Evolutionary conservation across 2,329 filamentous ascomycete genomes (phyloP).

Genomic region (Emergomyces africanus): DNA sequence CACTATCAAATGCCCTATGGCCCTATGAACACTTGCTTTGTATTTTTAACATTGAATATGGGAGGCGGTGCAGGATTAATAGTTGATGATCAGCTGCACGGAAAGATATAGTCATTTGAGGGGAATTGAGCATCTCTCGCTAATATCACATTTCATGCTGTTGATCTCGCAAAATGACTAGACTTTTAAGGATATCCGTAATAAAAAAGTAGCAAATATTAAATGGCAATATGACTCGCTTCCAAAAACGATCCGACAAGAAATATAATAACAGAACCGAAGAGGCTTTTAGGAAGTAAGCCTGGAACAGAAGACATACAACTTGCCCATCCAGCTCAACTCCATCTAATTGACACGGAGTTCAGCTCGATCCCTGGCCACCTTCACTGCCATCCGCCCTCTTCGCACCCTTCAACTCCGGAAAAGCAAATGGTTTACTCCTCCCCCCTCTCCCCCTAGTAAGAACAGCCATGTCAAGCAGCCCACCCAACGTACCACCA

Average conservation of each 20-base stretch:
- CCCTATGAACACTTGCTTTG: background rate
- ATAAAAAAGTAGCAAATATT: background rate
- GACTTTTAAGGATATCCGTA: background rate
- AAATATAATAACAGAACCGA: background rate
- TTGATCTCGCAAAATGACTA: background rate
- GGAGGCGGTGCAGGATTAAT: background rate
- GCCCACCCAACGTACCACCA: conserved; percentile 4
- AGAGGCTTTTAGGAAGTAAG: background rate
- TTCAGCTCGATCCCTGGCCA: background rate
- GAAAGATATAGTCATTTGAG: background rate
- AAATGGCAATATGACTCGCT: background rate
- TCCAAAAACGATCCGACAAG: background rate
- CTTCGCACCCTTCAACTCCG: conserved; percentile 38
- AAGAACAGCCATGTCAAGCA: conserved; percentile 35
- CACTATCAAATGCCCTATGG: background rate
- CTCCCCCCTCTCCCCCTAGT: conserved; percentile 38
- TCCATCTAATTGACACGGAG: background rate
- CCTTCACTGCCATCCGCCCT: background rate
- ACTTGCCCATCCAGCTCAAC: background rate
- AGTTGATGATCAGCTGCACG: background rate
- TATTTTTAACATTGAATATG: background rate
- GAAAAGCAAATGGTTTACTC: conserved; percentile 43
- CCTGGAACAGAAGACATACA: background rate
- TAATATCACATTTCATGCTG: background rate
- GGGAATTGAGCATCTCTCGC: background rate